Percentiles rank a stretch among this genome's conserved stretches.
Evolutionary conservation across 441 rosid species (phyloP).

Genomic region (Melianthus villosus): DNA sequence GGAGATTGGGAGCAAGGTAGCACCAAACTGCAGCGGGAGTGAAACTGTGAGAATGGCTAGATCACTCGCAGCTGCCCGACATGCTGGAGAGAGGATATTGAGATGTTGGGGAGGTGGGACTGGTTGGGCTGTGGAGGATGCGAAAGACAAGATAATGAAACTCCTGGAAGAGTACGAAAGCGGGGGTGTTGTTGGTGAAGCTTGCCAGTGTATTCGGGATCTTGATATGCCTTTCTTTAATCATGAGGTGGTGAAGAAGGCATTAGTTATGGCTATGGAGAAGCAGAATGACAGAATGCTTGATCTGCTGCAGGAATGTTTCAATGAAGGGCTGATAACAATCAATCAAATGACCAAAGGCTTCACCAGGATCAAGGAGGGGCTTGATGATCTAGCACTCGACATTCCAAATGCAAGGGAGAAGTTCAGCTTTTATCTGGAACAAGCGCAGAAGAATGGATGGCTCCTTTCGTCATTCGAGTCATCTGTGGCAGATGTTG

Average conservation of each 20-base stretch:
- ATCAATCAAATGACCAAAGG: conserved; percentile 89
- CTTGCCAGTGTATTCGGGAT: conserved; percentile 94
- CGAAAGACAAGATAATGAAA: conserved; percentile 86
- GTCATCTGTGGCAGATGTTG: background rate
- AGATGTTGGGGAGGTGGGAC: conserved; percentile 99
- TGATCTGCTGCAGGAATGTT: conserved; percentile 70
- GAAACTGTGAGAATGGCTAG: conserved; percentile 69
- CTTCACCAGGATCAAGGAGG: conserved; percentile 67
- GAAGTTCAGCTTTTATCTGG: conserved; percentile 52
- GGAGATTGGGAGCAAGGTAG: conserved; percentile 56
- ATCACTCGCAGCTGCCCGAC: conserved; percentile 73
- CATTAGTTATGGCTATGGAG: conserved; percentile 99
- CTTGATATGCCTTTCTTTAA: conserved; percentile 93
- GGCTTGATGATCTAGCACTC: conserved; percentile 82
- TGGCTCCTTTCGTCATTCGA: conserved; percentile 64
- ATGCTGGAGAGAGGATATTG: conserved; percentile 88
- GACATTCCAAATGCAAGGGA: conserved; percentile 89
- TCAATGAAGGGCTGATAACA: conserved; percentile 79
- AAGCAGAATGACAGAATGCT: conserved; percentile 82
- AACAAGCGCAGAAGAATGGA: conserved; percentile 55
- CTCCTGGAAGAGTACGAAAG: conserved; percentile 82
- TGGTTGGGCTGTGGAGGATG: conserved; percentile 98
- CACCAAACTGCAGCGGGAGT: conserved; percentile 61
- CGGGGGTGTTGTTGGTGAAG: conserved; percentile 81
- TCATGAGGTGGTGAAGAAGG: conserved; percentile 98